Percentiles rank a stretch among this genome's conserved stretches.
Evolutionary conservation across 169 alveolate species (phyloP).

Genomic region (Perkinsus chesapeaki): DNA sequence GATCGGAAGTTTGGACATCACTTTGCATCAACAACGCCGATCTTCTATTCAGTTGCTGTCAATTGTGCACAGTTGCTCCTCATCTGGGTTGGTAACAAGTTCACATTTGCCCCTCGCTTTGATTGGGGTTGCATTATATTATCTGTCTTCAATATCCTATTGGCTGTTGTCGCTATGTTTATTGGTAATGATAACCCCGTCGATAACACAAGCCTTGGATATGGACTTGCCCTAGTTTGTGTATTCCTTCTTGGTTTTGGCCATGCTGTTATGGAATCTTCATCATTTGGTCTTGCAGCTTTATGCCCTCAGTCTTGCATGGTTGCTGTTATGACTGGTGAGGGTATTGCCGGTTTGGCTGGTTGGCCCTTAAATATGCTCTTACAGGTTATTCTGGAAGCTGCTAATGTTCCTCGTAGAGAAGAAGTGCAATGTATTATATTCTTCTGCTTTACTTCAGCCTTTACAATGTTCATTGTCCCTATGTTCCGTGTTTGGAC

Average conservation of each 20-base stretch:
- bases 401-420: not conserved
- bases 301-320: not conserved
- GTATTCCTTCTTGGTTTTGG: not conserved
- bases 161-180: not conserved
- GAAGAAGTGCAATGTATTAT: not conserved
- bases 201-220: not conserved
- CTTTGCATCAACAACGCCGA: not conserved
- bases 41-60: not conserved
- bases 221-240: not conserved
- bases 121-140: not conserved
- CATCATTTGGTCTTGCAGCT: not conserved
- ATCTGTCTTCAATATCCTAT: not conserved
- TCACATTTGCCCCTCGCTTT: not conserved
- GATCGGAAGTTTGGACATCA: not conserved
- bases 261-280: not conserved
- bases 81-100: not conserved
- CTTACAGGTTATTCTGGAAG: not conserved
- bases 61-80: not conserved
- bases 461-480: not conserved
- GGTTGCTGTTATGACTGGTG: not conserved
- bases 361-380: not conserved
- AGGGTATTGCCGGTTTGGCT: not conserved
- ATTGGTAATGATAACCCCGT: not conserved
- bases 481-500: not conserved
- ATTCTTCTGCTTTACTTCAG: not conserved